Percentiles rank a stretch among this genome's conserved stretches.
Evolutionary conservation across 768 basidiomycete genomes (phyloP).

Genomic region (Tylopilus sp.): DNA sequence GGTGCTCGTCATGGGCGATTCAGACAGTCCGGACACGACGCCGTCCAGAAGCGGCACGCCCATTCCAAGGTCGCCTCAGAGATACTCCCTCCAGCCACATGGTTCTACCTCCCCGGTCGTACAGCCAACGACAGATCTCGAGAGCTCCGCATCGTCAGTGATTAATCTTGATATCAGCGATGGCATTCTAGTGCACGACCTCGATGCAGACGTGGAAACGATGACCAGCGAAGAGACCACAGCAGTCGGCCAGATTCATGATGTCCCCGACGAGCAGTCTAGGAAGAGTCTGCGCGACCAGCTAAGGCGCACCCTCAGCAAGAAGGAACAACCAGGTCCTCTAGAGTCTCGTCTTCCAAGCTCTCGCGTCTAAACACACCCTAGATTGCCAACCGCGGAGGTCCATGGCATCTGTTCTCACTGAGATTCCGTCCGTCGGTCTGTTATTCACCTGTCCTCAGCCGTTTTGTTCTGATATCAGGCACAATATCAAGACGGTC

Average conservation of each 20-base stretch:
- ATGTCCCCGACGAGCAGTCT: conserved; percentile 50
- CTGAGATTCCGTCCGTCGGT: conserved; percentile 36
- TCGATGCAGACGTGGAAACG: conserved; percentile 58
- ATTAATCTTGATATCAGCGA: conserved; percentile 63
- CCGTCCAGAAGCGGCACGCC: conserved; percentile 39
- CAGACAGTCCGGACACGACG: too few relatives aligned
- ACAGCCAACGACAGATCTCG: conserved; percentile 38
- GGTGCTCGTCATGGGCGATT: conserved; percentile 30
- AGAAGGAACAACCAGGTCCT: conserved; percentile 47
- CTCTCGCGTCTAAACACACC: conserved; percentile 7
- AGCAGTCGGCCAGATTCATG: conserved; percentile 44
- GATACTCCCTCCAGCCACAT: conserved; percentile 53
- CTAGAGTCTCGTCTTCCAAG: neutral
- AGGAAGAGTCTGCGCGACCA: conserved; percentile 70
- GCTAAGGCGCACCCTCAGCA: conserved; percentile 61
- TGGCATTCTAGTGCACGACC: conserved; percentile 69
- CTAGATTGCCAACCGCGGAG: conserved; percentile 14
- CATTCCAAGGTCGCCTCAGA: conserved; percentile 42
- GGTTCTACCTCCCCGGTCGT: conserved; percentile 29
- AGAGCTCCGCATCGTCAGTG: conserved; percentile 71
- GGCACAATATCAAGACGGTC: conserved; percentile 5
- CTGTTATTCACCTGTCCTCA: conserved; percentile 8
- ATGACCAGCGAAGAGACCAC: conserved; percentile 51
- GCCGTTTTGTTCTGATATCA: conserved; percentile 3
- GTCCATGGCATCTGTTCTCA: conserved; percentile 22